A percentile compares a stretch with the other conserved stretches of the same genome.
Evolutionary conservation across 2,329 filamentous ascomycete genomes (phyloP).

Genomic region (Stagonosporopsis tanaceti): DNA sequence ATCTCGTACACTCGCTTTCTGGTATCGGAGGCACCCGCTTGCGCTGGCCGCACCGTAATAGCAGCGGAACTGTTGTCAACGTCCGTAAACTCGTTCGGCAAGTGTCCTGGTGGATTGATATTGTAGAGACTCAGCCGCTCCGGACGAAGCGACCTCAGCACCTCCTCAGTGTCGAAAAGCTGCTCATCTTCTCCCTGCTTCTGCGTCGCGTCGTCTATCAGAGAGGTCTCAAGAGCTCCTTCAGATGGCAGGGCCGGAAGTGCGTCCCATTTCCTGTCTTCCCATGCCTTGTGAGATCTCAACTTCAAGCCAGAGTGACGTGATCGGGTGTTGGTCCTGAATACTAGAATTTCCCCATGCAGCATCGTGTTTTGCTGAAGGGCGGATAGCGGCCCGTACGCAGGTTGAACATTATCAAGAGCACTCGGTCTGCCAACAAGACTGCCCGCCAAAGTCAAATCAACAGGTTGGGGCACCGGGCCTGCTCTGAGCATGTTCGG

Average conservation of each 20-base stretch:
- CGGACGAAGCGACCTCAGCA: conserved; percentile 5
- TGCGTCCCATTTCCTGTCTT: conserved; percentile 2
- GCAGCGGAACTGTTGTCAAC: neutral
- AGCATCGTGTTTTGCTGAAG: neutral
- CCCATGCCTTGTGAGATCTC: neutral
- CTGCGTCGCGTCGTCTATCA: neutral
- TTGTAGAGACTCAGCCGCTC: conserved; percentile 8
- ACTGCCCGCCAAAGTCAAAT: neutral
- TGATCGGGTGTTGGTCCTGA: neutral
- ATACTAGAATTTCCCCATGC: no score
- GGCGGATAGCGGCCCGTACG: neutral
- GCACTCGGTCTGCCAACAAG: conserved; percentile 7
- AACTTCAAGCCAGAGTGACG: neutral
- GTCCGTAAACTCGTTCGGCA: neutral
- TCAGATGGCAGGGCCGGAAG: conserved; percentile 3
- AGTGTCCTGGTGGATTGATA: neutral
- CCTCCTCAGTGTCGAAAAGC: neutral
- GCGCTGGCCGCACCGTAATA: neutral
- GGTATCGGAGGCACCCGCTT: neutral
- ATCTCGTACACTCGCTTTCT: neutral
- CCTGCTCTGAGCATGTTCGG: neutral
- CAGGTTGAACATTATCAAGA: conserved; percentile 1
- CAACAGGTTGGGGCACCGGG: neutral
- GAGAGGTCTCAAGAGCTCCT: neutral
- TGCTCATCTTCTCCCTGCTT: neutral